These are phyloP conservation scores for Acanthamoeba healyi DNA, from an alignment of 208 protist genomes.

Conservation along the genomic window DNA sequence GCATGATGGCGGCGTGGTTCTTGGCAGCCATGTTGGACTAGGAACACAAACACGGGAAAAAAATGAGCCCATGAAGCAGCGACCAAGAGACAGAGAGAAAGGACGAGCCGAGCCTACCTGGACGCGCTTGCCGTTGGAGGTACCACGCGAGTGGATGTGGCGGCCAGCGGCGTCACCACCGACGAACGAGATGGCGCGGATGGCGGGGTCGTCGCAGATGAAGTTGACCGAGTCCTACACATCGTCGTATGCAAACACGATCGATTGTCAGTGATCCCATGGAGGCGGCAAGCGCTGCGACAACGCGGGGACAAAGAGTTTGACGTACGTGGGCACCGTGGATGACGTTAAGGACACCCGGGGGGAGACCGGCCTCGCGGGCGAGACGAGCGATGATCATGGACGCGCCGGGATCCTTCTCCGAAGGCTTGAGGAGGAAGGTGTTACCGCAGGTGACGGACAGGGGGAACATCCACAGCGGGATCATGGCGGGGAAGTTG, in stretches of 20 bases:
- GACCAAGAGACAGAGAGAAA: no score
- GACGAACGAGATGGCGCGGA: constrained; percentile 96
- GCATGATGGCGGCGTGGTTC: constrained; percentile 94
- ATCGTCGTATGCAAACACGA: no score
- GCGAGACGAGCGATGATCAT: constrained; percentile 87
- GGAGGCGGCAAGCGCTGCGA: not conserved
- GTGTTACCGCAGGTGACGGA: constrained; percentile 94
- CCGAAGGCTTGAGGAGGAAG: constrained; percentile 95
- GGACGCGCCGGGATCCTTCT: constrained; percentile 91
- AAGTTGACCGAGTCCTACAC: constrained; percentile 93
- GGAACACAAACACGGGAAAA: not conserved
- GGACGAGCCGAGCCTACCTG: constrained; percentile 4
- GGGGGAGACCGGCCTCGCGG: constrained; percentile 91
- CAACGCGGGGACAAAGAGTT: not conserved
- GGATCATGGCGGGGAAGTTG: constrained; percentile 91
- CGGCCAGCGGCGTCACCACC: constrained; percentile 91
- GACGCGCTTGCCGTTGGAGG: constrained; percentile 94
- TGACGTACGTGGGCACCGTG: constrained; percentile 87
- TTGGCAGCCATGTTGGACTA: constrained; percentile 96
- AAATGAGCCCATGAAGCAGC: no score
- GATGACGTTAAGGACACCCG: constrained; percentile 93
- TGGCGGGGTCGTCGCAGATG: constrained; percentile 93
- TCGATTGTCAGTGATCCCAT: no score
- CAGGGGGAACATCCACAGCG: constrained; percentile 92
- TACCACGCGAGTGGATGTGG: constrained; percentile 92